These are phyloP conservation scores for Lyophyllum shimeji DNA, from an alignment of 768 basidiomycete species.

Conservation along the genomic window DNA sequence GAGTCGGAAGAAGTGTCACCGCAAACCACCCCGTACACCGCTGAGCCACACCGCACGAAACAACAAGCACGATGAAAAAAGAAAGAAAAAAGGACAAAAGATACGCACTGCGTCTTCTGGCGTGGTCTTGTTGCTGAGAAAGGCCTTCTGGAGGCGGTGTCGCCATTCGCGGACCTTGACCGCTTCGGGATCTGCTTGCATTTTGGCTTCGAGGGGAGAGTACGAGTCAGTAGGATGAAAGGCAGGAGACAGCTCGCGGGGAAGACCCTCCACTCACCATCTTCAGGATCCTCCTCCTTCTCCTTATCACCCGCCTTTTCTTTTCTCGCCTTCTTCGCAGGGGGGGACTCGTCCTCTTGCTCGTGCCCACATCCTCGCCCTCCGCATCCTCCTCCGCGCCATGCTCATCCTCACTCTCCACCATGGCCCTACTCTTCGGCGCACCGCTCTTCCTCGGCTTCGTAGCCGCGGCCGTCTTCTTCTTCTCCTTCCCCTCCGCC, in stretches of 20 bases:
- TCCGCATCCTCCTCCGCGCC: constrained; percentile 48
- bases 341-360: constrained; percentile 60
- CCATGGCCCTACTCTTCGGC: constrained; percentile 49
- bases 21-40: too few species aligned
- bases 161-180: constrained; percentile 77
- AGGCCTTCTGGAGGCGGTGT: constrained; percentile 75
- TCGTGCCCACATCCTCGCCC: constrained; percentile 42
- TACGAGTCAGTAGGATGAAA: neutral
- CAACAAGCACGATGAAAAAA: neutral
- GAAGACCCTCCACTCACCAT: constrained; percentile 41
- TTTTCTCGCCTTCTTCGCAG: constrained; percentile 61
- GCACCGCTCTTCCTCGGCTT: constrained; percentile 51
- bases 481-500: constrained; percentile 37
- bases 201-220: constrained; percentile 7
- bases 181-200: constrained; percentile 60
- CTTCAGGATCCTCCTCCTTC: constrained; percentile 64
- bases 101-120: constrained; percentile 19
- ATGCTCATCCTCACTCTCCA: constrained; percentile 71
- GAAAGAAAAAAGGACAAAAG: neutral
- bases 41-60: too few species aligned
- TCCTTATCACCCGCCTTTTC: constrained; percentile 33
- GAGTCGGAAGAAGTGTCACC: too few species aligned
- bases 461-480: constrained; percentile 21
- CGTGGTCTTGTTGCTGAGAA: constrained; percentile 35
- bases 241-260: neutral